Conservation (phyloP, 2,329 filamentous ascomycete species). For the Alternaria sp. region DNA sequence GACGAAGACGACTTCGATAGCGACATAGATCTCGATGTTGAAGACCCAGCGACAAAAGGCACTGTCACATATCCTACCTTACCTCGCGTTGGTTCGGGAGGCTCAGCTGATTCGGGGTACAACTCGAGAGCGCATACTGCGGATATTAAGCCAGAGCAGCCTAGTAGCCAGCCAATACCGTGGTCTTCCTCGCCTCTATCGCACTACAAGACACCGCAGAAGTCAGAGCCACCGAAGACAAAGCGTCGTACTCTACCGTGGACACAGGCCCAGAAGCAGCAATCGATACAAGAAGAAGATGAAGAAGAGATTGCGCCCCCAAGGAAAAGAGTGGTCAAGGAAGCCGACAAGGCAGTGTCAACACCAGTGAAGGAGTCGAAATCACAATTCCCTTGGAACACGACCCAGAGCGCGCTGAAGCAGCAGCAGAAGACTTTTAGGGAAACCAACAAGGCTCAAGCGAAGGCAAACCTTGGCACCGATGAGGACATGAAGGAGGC, state of each 20-base stretch:
- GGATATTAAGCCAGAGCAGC: constrained; percentile 19
- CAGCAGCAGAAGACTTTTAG: constrained; percentile 77
- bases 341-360: constrained; percentile 44
- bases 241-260: constrained; percentile 64
- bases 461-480: constrained; percentile 45
- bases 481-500: constrained; percentile 58
- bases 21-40: constrained; percentile 76
- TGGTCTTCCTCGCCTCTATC: constrained; percentile 74
- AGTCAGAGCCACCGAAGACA: constrained; percentile 16
- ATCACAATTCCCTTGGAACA: constrained; percentile 68
- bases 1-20: constrained; percentile 87
- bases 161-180: constrained; percentile 66
- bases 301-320: constrained; percentile 26
- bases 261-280: constrained; percentile 49
- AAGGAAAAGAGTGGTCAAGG: constrained; percentile 43
- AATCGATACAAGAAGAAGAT: constrained; percentile 23
- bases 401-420: constrained; percentile 75
- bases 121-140: constrained; percentile 33
- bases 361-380: constrained; percentile 54
- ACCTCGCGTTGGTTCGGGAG: constrained; percentile 23
- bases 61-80: constrained; percentile 52
- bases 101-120: constrained; percentile 48
- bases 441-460: constrained; percentile 64
- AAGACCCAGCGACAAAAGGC: constrained; percentile 62
- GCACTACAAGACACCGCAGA: constrained; percentile 48